These are phyloP conservation scores for Solanum chacoense DNA, from an alignment of 305 asterid species.

Conservation along the genomic window DNA sequence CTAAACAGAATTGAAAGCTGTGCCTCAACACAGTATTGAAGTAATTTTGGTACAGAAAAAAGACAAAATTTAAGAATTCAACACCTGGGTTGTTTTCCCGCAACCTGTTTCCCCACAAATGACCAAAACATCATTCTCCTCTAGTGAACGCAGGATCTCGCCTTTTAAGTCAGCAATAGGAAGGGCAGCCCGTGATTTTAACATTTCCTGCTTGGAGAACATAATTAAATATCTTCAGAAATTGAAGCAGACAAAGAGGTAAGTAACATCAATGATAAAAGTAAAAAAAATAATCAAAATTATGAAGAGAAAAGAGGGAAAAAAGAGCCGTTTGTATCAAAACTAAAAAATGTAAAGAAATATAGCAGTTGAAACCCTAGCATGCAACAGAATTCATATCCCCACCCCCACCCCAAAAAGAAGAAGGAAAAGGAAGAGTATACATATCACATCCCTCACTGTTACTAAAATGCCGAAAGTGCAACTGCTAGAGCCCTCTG, in stretches of 20 bases:
- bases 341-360: not conserved
- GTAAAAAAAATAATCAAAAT: not conserved
- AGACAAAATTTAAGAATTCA: conserved; percentile 3
- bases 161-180: conserved; percentile 79
- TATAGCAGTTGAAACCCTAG: not conserved
- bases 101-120: conserved; percentile 98
- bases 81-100: conserved; percentile 98
- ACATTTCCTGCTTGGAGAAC: conserved; percentile 55
- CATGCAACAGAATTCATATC: not conserved
- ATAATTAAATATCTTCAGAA: not conserved
- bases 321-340: not conserved
- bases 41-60: not conserved
- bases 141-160: conserved; percentile 56
- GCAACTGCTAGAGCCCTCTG: not conserved
- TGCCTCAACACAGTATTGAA: not conserved
- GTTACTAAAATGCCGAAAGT: not conserved
- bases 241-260: conserved; percentile 8
- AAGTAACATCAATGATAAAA: not conserved
- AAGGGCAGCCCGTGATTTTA: conserved; percentile 64
- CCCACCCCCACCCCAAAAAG: not conserved
- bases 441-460: not conserved
- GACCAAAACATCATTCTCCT: conserved; percentile 69
- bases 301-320: not conserved
- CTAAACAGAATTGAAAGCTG: not conserved
- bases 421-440: not conserved